Percentiles rank a stretch among this genome's conserved stretches.
Conservation (phyloP, 108 stramenopile species). For the Epithemia pelagica region DNA sequence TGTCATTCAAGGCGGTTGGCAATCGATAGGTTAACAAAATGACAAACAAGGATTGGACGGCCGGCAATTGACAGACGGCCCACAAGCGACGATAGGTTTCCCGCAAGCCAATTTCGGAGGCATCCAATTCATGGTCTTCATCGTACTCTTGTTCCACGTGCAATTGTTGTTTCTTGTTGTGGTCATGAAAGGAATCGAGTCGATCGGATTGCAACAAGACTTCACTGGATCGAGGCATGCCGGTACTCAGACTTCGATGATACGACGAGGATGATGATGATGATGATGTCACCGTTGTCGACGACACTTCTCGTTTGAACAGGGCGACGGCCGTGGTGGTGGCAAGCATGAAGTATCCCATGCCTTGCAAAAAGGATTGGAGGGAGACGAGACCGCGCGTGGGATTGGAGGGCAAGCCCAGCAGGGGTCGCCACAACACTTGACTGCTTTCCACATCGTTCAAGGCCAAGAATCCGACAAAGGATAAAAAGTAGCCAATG, state of each 20-base stretch:
- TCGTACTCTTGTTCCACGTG: constrained; percentile 42
- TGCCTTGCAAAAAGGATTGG: constrained; percentile 84
- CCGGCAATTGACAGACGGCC: constrained; percentile 77
- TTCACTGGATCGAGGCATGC: neutral
- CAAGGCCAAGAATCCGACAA: constrained; percentile 95
- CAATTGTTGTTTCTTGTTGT: constrained; percentile 5
- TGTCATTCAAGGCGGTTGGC: constrained; percentile 77
- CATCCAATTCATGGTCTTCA: constrained; percentile 80
- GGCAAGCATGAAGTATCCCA: constrained; percentile 89
- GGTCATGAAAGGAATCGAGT: too few relatives aligned
- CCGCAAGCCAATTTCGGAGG: constrained; percentile 67
- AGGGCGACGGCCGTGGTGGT: constrained; percentile 86
- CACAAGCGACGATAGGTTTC: constrained; percentile 84
- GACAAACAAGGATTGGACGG: constrained; percentile 76
- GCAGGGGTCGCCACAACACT: constrained; percentile 62
- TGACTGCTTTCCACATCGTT: constrained; percentile 89
- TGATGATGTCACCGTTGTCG: constrained; percentile 23
- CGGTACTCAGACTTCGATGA: constrained; percentile 5
- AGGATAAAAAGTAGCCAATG: constrained; percentile 90
- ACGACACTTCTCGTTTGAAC: constrained; percentile 74
- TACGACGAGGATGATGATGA: neutral
- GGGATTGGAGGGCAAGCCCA: constrained; percentile 55
- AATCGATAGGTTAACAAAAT: constrained; percentile 87
- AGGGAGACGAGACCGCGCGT: constrained; percentile 70
- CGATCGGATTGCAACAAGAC: neutral